These are phyloP conservation scores for Tricholoma hemisulphureum DNA, from an alignment of 768 basidiomycete species.

Conservation along the genomic window DNA sequence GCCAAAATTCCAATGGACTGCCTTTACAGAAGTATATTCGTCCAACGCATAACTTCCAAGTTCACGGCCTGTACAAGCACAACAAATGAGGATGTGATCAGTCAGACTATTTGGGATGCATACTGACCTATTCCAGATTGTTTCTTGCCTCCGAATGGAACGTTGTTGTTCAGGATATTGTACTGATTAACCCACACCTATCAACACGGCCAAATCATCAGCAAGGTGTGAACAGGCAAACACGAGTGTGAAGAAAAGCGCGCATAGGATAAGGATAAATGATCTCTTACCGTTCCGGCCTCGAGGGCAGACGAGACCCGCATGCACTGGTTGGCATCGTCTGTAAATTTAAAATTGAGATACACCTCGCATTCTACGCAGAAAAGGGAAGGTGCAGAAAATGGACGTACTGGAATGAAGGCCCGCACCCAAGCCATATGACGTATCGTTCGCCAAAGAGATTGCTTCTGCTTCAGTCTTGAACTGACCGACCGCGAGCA, in stretches of 20 bases:
- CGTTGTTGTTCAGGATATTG: constrained; percentile 77
- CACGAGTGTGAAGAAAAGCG: constrained; percentile 2
- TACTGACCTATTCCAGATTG: constrained; percentile 79
- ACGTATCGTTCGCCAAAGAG: constrained; percentile 79
- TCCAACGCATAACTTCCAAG: constrained; percentile 82
- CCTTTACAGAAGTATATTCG: constrained; percentile 80
- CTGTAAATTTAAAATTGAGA: constrained; percentile 30
- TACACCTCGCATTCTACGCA: constrained; percentile 6
- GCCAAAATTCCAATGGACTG: constrained; percentile 86
- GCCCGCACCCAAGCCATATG: constrained; percentile 89
- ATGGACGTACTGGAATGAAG: constrained; percentile 73
- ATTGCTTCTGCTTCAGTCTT: constrained; percentile 87
- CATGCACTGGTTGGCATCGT: constrained; percentile 86
- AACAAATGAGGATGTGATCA: neutral
- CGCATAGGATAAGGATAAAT: constrained; percentile 6
- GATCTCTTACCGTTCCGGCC: constrained; percentile 73
- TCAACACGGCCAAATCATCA: neutral
- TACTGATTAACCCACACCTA: constrained; percentile 95
- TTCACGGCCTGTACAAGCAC: constrained; percentile 63
- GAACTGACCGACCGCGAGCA: constrained; percentile 80
- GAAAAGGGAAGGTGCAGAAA: neutral
- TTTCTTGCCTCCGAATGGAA: constrained; percentile 96
- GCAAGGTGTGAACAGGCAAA: neutral
- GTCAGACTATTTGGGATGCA: neutral
- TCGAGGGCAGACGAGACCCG: constrained; percentile 82